Percentiles rank a stretch among this genome's conserved stretches.
These are phyloP conservation scores for Mycena olivaceomarginata DNA, from an alignment of 768 basidiomycete genomes.

Conservation along the genomic window DNA sequence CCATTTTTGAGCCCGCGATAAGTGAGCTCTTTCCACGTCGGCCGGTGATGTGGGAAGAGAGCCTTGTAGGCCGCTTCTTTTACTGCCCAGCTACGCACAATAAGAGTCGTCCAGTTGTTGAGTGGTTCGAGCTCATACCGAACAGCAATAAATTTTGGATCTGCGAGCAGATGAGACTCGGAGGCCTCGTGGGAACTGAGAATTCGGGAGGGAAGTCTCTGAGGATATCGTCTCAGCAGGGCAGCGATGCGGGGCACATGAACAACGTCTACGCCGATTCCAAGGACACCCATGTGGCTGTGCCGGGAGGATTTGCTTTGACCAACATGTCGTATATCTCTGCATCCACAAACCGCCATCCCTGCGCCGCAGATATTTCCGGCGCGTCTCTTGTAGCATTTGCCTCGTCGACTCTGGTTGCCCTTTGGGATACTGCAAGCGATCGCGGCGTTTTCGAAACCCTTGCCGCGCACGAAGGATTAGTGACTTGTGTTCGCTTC, in stretches of 20 bases:
- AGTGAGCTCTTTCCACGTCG: slow-evolving; percentile 87
- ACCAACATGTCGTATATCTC: slow-evolving; percentile 60
- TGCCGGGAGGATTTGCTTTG: slow-evolving; percentile 15
- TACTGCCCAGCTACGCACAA: slow-evolving; percentile 78
- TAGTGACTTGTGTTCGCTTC: slow-evolving; percentile 88
- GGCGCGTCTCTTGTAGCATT: slow-evolving; percentile 65
- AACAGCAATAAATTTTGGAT: slow-evolving; percentile 78
- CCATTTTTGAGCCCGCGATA: slow-evolving; percentile 60
- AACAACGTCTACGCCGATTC: slow-evolving; percentile 86
- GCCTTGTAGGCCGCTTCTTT: slow-evolving; percentile 95
- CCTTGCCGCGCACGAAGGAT: slow-evolving; percentile 83
- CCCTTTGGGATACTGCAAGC: slow-evolving; percentile 64
- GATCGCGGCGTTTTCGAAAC: slow-evolving; percentile 80
- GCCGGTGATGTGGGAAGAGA: slow-evolving; percentile 74
- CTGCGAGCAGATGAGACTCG: slow-evolving; percentile 61
- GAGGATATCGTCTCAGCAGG: slow-evolving; percentile 68
- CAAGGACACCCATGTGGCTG: slow-evolving; percentile 65
- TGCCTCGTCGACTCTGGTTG: slow-evolving; percentile 67
- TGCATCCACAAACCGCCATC: slow-evolving; percentile 68
- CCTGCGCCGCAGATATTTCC: slow-evolving; percentile 69
- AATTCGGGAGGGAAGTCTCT: slow-evolving; percentile 75
- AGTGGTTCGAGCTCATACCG: slow-evolving; percentile 67
- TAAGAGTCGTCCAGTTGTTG: slow-evolving; percentile 15
- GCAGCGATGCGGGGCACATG: slow-evolving; percentile 79
- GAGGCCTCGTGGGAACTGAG: slow-evolving; percentile 70